These are phyloP conservation scores for Lathyrus sativus DNA, from an alignment of 306 rosid genomes.

Conservation along the genomic window DNA sequence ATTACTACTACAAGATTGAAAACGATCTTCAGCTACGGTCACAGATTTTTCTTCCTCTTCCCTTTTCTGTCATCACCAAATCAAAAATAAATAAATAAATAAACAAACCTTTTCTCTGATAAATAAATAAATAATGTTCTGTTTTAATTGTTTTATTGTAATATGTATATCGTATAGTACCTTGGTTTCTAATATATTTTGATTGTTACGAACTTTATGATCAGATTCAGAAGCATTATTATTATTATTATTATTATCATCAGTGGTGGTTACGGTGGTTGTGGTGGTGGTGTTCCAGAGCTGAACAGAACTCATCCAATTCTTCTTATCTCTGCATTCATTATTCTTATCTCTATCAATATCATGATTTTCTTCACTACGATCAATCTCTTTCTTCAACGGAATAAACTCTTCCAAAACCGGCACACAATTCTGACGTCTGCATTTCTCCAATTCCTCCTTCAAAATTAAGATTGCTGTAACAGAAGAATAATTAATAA, in stretches of 20 bases:
- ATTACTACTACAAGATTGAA: constrained; percentile 54
- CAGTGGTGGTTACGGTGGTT: not conserved
- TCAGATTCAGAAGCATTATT: constrained; percentile 36
- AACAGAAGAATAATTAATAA: not conserved
- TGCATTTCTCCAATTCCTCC: constrained; percentile 60
- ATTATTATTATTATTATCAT: not conserved
- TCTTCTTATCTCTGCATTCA: constrained; percentile 81
- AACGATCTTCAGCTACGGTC: constrained; percentile 50
- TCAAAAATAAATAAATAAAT: not conserved
- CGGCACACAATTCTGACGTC: constrained; percentile 46
- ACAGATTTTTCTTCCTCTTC: constrained; percentile 49
- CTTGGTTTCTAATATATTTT: constrained; percentile 55
- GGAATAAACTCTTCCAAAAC: constrained; percentile 83
- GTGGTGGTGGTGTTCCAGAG: constrained; percentile 62
- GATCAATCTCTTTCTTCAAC: constrained; percentile 62
- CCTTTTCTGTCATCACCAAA: constrained; percentile 47
- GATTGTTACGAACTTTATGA: constrained; percentile 38
- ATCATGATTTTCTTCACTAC: constrained; percentile 35
- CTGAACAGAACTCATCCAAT: constrained; percentile 98
- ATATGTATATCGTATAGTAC: constrained; percentile 32
- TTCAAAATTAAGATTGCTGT: constrained; percentile 70
- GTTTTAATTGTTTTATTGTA: not conserved
- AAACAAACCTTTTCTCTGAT: not conserved
- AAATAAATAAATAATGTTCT: not conserved
- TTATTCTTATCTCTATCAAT: constrained; percentile 34